phyloP scores from a whole-genome alignment of 78 protist genomes.

The Trichosphaerium sp. region DNA sequence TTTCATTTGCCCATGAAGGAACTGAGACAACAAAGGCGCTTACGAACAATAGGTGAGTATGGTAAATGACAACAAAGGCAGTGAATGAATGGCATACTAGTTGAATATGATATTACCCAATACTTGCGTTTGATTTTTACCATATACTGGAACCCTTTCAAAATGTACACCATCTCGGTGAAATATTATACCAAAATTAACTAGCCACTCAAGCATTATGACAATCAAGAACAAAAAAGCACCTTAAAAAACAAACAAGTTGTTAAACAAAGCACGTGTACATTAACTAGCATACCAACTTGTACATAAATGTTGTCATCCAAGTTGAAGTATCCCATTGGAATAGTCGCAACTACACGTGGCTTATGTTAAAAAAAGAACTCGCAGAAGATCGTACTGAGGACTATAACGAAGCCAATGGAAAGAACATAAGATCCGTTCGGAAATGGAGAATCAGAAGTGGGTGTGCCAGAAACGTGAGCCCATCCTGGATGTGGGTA shows the following conservation, averaged over 20 bases:
- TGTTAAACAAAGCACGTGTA: neutral
- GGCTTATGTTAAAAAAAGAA: too few species aligned
- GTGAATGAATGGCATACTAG: too few species aligned
- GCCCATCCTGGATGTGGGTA: slow-evolving; percentile 14
- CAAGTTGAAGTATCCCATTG: slow-evolving; percentile 33
- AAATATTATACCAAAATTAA: too few species aligned
- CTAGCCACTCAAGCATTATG: slow-evolving; percentile 5
- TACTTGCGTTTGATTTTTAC: slow-evolving; percentile 8
- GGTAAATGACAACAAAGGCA: too few species aligned
- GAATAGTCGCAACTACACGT: slow-evolving; percentile 35
- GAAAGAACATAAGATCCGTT: slow-evolving; percentile 22
- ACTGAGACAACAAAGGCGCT: slow-evolving; percentile 29
- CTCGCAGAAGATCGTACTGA: too few species aligned
- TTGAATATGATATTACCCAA: slow-evolving; percentile 41
- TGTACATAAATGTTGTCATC: slow-evolving; percentile 43
- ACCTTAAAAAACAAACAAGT: neutral
- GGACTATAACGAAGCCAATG: slow-evolving; percentile 20
- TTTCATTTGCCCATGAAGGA: slow-evolving; percentile 33
- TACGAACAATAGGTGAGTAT: too few species aligned
- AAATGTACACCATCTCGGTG: slow-evolving; percentile 15
- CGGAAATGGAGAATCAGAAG: slow-evolving; percentile 11
- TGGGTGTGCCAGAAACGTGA: neutral
- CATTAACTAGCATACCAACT: neutral
- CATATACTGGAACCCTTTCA: slow-evolving; percentile 11
- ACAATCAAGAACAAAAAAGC: slow-evolving; percentile 16